Evolutionary conservation across 2,329 filamentous ascomycete species (phyloP).

Genomic region (Ophiostoma sp.): DNA sequence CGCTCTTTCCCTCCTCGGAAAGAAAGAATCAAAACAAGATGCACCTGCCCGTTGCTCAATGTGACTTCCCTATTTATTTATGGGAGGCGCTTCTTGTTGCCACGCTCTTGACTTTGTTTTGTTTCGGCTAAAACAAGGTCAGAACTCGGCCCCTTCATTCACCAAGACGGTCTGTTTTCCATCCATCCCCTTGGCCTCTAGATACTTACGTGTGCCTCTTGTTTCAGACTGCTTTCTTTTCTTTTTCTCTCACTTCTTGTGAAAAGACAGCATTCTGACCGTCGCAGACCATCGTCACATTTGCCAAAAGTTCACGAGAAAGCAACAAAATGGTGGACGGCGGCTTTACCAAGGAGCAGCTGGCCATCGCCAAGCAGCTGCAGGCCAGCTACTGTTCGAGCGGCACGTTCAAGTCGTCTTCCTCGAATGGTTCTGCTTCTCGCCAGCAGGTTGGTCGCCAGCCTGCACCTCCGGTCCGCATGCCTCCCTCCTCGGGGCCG

Average conservation of each 20-base stretch:
- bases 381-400: constrained; percentile 21
- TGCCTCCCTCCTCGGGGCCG: neutral
- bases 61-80: neutral
- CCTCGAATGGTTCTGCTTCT: neutral
- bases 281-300: no score
- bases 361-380: constrained; percentile 28
- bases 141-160: neutral
- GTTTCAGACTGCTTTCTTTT: neutral
- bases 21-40: neutral
- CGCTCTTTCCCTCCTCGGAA: constrained; percentile 9
- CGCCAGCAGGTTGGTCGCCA: neutral
- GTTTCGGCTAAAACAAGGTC: neutral
- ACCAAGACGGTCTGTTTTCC: neutral
- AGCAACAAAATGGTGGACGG: neutral
- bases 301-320: neutral
- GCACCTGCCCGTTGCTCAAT: neutral
- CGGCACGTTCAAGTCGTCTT: constrained; percentile 21
- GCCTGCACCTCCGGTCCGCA: neutral
- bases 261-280: neutral
- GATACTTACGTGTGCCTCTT: neutral
- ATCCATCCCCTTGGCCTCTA: neutral
- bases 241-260: neutral
- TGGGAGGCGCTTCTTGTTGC: neutral
- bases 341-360: constrained; percentile 26
- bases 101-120: neutral